Conservation (phyloP, 352 stramenopile genomes). For the Phytophthora citricola region DNA sequence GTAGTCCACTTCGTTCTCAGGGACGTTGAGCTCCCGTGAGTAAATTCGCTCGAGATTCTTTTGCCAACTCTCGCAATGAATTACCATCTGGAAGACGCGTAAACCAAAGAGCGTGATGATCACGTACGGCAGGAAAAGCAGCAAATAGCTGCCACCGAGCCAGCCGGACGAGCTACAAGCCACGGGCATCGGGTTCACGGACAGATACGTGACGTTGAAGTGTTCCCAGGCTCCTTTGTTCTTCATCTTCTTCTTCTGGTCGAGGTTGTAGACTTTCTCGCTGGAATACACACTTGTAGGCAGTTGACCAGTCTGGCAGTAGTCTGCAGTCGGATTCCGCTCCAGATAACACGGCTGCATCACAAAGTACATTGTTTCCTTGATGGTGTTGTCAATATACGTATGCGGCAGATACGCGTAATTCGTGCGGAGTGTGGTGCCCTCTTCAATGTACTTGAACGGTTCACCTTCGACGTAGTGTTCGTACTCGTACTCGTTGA, state of each 20-base stretch:
- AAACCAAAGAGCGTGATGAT: conserved; percentile 59
- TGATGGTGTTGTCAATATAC: conserved; percentile 52
- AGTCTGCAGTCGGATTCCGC: conserved; percentile 42
- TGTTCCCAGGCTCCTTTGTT: conserved; percentile 21
- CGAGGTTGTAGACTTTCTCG: conserved; percentile 57
- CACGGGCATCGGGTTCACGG: conserved; percentile 72
- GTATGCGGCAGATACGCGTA: conserved; percentile 55
- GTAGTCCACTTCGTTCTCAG: conserved; percentile 75
- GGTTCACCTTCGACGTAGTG: conserved; percentile 54
- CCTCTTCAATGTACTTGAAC: conserved; percentile 47
- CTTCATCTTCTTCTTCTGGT: conserved; percentile 35
- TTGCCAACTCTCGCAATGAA: conserved; percentile 64
- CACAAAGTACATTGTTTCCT: conserved; percentile 70
- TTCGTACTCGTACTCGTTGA: conserved; percentile 62
- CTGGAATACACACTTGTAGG: conserved; percentile 49
- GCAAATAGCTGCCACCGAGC: conserved; percentile 52
- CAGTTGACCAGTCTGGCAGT: conserved; percentile 43
- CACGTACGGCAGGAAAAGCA: conserved; percentile 70
- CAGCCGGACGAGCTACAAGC: conserved; percentile 54
- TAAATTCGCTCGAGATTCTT: conserved; percentile 71
- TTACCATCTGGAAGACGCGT: conserved; percentile 67
- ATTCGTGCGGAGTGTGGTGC: conserved; percentile 50
- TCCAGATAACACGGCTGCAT: conserved; percentile 57
- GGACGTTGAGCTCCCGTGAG: conserved; percentile 52
- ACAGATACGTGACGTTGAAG: conserved; percentile 45